Conservation (phyloP, 176 grass and related monocot species). For the Aechmea fasciata region DNA sequence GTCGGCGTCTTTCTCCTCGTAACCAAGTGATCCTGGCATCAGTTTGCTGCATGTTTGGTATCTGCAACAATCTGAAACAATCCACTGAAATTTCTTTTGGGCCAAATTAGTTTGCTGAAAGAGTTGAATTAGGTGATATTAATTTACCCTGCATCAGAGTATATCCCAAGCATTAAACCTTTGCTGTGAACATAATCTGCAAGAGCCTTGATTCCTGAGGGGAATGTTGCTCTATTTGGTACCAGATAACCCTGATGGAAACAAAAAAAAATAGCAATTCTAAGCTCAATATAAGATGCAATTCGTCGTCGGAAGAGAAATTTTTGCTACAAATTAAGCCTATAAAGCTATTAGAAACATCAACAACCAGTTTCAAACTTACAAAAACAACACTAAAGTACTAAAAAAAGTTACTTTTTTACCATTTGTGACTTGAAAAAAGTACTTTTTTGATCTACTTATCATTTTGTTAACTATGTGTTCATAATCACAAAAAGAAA, state of each 20-base stretch:
- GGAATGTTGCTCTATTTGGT: constrained; percentile 52
- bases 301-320: too few relatives aligned
- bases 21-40: constrained; percentile 69
- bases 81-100: too few relatives aligned
- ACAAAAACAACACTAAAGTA: too few relatives aligned
- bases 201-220: constrained; percentile 67
- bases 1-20: constrained; percentile 66
- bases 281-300: too few relatives aligned
- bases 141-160: constrained; percentile 93
- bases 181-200: constrained; percentile 82
- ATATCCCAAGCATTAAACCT: constrained; percentile 89
- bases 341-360: too few relatives aligned
- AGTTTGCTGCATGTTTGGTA: constrained; percentile 52
- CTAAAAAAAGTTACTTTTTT: too few relatives aligned
- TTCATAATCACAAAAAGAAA: neutral
- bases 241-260: constrained; percentile 42
- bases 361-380: too few relatives aligned
- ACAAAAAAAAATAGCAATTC: neutral
- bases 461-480: neutral
- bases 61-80: constrained; percentile 15
- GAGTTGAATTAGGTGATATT: neutral
- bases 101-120: too few relatives aligned
- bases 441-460: too few relatives aligned
- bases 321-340: too few relatives aligned
- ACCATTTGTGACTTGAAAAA: too few relatives aligned